These are phyloP conservation scores for Paramecium bursaria DNA, from an alignment of 73 alveolate genomes.

Conservation along the genomic window DNA sequence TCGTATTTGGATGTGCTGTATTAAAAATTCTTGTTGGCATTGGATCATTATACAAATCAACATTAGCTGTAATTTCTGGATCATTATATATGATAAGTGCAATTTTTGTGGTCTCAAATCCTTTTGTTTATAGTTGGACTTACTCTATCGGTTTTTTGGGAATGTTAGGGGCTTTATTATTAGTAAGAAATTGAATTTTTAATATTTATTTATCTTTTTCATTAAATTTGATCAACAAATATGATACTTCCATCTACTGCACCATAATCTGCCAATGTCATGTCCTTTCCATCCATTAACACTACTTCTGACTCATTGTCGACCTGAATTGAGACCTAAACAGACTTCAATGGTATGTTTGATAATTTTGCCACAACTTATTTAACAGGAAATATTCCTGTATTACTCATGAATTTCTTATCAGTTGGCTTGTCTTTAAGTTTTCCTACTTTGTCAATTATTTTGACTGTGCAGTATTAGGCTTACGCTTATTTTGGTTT, in stretches of 20 bases:
- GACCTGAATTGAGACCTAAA: slow-evolving; percentile 34
- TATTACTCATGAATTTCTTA: slow-evolving; percentile 33
- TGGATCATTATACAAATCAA: no score
- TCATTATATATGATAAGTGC: no score
- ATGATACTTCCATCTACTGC: slow-evolving; percentile 28
- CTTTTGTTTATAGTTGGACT: no score
- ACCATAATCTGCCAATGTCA: slow-evolving; percentile 41
- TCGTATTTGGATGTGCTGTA: no score
- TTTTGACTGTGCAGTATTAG: slow-evolving; percentile 7
- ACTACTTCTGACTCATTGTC: slow-evolving; percentile 19
- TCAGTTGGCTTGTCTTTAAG: slow-evolving; percentile 30
- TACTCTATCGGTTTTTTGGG: no score
- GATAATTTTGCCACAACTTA: slow-evolving; percentile 17
- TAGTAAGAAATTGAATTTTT: no score
- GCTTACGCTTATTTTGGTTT: not conserved
- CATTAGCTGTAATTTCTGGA: no score
- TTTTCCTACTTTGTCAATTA: slow-evolving; percentile 50
- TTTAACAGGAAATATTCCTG: slow-evolving; percentile 35
- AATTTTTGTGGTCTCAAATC: no score
- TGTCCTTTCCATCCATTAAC: slow-evolving; percentile 31
- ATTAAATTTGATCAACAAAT: slow-evolving; percentile 11
- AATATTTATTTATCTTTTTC: no score
- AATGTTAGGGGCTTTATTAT: no score
- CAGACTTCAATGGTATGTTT: slow-evolving; percentile 19
- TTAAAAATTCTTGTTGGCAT: no score